Conservation (phyloP, 768 basidiomycete genomes). For the Mycena chlorophos region DNA sequence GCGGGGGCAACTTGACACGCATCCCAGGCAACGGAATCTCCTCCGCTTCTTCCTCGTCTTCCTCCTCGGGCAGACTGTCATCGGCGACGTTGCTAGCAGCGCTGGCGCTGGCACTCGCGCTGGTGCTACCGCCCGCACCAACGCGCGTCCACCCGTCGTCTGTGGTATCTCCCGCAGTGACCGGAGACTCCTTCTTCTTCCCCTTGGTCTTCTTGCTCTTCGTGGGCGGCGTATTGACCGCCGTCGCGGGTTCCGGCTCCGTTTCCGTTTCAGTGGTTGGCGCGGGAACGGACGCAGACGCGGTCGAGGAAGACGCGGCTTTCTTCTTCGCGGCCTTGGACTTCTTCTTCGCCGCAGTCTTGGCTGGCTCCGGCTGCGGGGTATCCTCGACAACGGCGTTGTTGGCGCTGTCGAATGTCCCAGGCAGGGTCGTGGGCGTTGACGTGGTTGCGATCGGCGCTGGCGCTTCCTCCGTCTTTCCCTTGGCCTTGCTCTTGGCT, state of each 20-base stretch:
- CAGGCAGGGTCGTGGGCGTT: slow-evolving; percentile 4
- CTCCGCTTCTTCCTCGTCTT: slow-evolving; percentile 19
- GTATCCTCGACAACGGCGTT: not conserved
- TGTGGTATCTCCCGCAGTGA: slow-evolving; percentile 14
- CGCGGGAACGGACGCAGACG: not conserved
- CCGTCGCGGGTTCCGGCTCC: not conserved
- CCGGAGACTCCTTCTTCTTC: slow-evolving; percentile 34
- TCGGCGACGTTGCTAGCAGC: slow-evolving; percentile 16
- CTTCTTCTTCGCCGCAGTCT: slow-evolving; percentile 21
- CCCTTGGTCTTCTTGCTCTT: slow-evolving; percentile 21
- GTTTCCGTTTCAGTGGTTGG: slow-evolving; percentile 14
- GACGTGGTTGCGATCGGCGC: not conserved
- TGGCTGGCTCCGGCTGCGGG: not conserved
- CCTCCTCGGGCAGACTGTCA: slow-evolving; percentile 23
- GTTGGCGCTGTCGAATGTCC: slow-evolving; percentile 3
- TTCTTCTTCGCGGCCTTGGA: slow-evolving; percentile 33
- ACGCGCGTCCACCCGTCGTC: slow-evolving; percentile 22
- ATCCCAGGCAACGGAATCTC: slow-evolving; percentile 19
- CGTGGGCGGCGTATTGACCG: not conserved
- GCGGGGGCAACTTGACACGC: slow-evolving; percentile 33
- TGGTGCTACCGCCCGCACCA: slow-evolving; percentile 10
- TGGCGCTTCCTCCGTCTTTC: not conserved
- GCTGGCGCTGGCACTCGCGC: not conserved
- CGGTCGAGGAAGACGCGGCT: slow-evolving; percentile 18
- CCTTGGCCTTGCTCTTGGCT: slow-evolving; percentile 2